Conservation (phyloP, 768 basidiomycete species). For the Tylopilus subfusipes region DNA sequence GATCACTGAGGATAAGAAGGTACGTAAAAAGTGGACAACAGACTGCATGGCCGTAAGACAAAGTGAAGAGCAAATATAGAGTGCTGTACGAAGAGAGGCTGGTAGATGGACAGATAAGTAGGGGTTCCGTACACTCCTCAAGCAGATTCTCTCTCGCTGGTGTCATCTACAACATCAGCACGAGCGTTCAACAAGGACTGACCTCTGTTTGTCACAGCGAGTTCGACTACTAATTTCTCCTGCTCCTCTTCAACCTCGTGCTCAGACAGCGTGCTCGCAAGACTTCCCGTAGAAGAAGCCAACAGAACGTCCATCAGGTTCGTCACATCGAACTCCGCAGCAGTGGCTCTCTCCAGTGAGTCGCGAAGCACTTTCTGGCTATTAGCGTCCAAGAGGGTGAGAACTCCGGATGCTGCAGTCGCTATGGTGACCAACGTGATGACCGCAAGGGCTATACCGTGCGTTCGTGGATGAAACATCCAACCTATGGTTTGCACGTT, state of each 20-base stretch:
- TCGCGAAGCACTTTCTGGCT: neutral
- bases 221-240: neutral
- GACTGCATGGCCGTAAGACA: no score
- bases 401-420: neutral
- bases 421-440: neutral
- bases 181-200: neutral
- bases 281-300: neutral
- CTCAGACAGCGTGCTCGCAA: neutral
- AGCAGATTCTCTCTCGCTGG: no score
- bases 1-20: no score
- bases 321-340: neutral
- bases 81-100: no score
- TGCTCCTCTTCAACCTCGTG: neutral
- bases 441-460: neutral
- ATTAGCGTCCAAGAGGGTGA: neutral
- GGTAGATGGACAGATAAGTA: no score
- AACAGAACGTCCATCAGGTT: neutral
- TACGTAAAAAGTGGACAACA: no score
- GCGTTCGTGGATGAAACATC: neutral
- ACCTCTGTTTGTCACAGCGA: neutral
- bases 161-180: neutral
- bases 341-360: neutral
- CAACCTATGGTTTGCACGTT: neutral
- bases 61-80: no score
- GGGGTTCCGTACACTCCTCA: no score